phyloP scores from a whole-genome alignment of 768 basidiomycete species.

The Mycena amicta region DNA sequence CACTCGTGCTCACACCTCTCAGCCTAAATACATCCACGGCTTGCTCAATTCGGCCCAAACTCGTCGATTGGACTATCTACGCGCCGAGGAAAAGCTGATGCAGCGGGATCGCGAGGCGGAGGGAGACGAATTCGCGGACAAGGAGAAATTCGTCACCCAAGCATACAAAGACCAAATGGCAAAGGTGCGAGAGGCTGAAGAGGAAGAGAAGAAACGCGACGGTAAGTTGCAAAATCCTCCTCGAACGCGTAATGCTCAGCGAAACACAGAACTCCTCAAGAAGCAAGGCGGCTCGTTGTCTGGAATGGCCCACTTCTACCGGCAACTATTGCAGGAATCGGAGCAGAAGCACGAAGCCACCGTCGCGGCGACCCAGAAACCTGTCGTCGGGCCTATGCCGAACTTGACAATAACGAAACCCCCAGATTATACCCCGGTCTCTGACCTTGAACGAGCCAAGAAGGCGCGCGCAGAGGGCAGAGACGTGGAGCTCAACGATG shows the following conservation, averaged over 20 bases:
- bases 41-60: conserved; percentile 84
- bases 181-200: conserved; percentile 86
- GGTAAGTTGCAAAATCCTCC: conserved; percentile 50
- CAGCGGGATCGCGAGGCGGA: conserved; percentile 90
- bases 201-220: conserved; percentile 87
- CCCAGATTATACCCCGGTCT: conserved; percentile 57
- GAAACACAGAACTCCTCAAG: conserved; percentile 58
- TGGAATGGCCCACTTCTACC: conserved; percentile 88
- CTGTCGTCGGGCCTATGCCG: conserved; percentile 57
- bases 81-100: conserved; percentile 98
- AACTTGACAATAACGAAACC: conserved; percentile 82
- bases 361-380: conserved; percentile 72
- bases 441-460: conserved; percentile 76
- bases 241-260: conserved; percentile 1
- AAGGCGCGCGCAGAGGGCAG: conserved; percentile 75
- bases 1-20: too few species aligned
- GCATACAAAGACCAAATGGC: conserved; percentile 97
- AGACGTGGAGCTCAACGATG: conserved; percentile 92
- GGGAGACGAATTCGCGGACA: conserved; percentile 91
- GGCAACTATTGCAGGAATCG: conserved; percentile 73
- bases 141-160: conserved; percentile 96
- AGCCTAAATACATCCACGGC: conserved; percentile 93
- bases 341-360: conserved; percentile 86
- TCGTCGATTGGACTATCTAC: conserved; percentile 81
- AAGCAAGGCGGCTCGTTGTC: conserved; percentile 57